A percentile compares a stretch with the other conserved stretches of the same genome.
Evolutionary conservation across 2,329 filamentous ascomycete species (phyloP).

Genomic region (Fusarium sp.): DNA sequence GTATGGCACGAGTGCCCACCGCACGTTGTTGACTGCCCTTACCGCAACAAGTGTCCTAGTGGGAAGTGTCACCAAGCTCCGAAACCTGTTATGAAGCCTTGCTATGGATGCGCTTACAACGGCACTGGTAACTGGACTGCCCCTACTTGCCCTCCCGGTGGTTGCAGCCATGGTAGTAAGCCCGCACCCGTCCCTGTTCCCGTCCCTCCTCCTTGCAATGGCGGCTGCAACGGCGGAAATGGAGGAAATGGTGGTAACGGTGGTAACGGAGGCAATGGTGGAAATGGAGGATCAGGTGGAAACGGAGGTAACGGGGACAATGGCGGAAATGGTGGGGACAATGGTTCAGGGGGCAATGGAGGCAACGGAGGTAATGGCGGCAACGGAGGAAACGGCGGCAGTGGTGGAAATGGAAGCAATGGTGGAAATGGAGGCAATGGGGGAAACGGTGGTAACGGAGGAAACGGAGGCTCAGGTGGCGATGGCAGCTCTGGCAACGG

Average conservation of each 20-base stretch:
- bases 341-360: not conserved
- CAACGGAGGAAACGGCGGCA: not conserved
- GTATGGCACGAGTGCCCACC: conserved; percentile 37
- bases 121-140: conserved; percentile 33
- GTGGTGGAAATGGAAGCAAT: not conserved
- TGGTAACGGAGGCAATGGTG: not conserved
- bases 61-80: conserved; percentile 15
- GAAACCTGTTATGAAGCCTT: conserved; percentile 28
- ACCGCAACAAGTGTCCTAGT: conserved; percentile 31
- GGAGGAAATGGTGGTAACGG: not conserved
- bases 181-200: conserved; percentile 10
- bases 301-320: not conserved
- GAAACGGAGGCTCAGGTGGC: not conserved
- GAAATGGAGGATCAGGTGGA: not conserved
- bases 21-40: conserved; percentile 30
- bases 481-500: not conserved
- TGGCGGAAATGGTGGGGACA: not conserved
- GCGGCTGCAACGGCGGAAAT: not conserved
- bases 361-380: not conserved
- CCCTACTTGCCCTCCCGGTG: conserved; percentile 30
- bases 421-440: not conserved
- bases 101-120: conserved; percentile 24
- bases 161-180: conserved; percentile 25
- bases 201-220: not conserved
- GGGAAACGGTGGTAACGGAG: conserved; percentile 6